Base-by-base conservation (phyloP, 2,329 filamentous ascomycete genomes). In the Penicillium sp. region DNA sequence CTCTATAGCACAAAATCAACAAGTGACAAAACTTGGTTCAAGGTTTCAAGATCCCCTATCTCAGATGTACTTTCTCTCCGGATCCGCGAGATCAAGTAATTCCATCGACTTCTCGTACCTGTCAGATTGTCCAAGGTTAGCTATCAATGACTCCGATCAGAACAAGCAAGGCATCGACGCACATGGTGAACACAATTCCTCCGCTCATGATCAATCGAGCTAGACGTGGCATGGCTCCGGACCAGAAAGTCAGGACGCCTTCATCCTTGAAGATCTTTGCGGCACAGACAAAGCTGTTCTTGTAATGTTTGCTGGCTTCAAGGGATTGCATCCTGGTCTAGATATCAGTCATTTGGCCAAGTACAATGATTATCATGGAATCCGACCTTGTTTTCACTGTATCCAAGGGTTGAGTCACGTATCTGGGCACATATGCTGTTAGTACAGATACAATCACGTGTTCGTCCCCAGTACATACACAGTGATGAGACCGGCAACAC, bases 111-210 rank as follows among this genome's bases (percentile, higher is more conserved):
- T 96, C 78, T 97, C 93, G 71, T 96, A 94, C 86, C 73, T 70
- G 51, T 57, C 42, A 26, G 16, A 49, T 26, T 16, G 47, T 52
- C 12, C 15, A 49, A 26, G 6, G 47, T 52, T 13, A 43, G 55
- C 60, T 49, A 64, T 49, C 36, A 53, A 36, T 38, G 36, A 33
- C 41, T 33, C 44, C 33, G 12, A 24, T 26, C n/a, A 15, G 31
- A 38, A 45, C 29, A 9, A 42, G n/a, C 16, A 36, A n/a, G 39
- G 42, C n/a, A 29, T 38, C 31, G 43, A 74, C 80, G 66, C 74
- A 87, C 84, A 97, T 95, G 21, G 94, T 95, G 69, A 99, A 99
- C 38, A 99, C 94, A 67, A 99, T 96, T 16, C 94, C 94, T 51
- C 94, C 94, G 67, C 91, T 96, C 73, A 97, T 74, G 39, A 96